These are phyloP conservation scores for Hypoxylon fuscum DNA, from an alignment of 495 filamentous ascomycete species.

Conservation along the genomic window DNA sequence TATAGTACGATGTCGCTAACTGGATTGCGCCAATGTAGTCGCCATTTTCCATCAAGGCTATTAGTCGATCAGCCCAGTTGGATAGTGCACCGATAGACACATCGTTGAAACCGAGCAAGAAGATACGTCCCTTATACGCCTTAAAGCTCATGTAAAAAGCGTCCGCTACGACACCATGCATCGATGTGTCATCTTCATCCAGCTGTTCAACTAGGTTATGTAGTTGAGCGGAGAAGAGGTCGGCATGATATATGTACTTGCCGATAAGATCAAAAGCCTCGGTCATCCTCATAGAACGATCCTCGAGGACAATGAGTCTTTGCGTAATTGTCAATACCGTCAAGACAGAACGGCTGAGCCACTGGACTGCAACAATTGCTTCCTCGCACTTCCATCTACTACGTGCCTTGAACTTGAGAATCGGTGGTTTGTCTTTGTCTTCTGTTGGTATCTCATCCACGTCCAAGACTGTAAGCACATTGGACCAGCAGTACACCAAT, in stretches of 20 bases:
- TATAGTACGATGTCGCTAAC: conserved; percentile 91
- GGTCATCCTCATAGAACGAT: conserved; percentile 84
- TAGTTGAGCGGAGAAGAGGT: conserved; percentile 86
- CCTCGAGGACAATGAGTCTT: conserved; percentile 89
- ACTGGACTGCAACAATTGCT: conserved; percentile 95
- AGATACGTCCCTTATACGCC: conserved; percentile 91
- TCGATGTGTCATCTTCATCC: conserved; percentile 84
- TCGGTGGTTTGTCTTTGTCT: conserved; percentile 73
- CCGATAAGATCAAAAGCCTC: conserved; percentile 93
- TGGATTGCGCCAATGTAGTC: conserved; percentile 91
- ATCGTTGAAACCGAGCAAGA: conserved; percentile 90
- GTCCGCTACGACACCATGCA: conserved; percentile 96
- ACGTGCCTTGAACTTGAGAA: conserved; percentile 79
- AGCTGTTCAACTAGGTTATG: conserved; percentile 84
- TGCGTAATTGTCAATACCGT: conserved; percentile 93
- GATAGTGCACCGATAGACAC: conserved; percentile 88
- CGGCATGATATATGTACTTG: conserved; percentile 90
- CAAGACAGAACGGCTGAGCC: conserved; percentile 93
- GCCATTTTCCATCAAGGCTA: conserved; percentile 94
- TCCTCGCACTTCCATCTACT: conserved; percentile 95
- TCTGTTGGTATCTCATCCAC: conserved; percentile 77
- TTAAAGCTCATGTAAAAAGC: conserved; percentile 98
- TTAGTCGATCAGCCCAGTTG: conserved; percentile 98
- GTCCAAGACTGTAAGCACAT: conserved; percentile 90
- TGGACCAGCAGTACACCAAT: conserved; percentile 98